Conservation (phyloP, 192 early-diverging fungal genomes). For the Phycomyces blakesleeanus region DNA sequence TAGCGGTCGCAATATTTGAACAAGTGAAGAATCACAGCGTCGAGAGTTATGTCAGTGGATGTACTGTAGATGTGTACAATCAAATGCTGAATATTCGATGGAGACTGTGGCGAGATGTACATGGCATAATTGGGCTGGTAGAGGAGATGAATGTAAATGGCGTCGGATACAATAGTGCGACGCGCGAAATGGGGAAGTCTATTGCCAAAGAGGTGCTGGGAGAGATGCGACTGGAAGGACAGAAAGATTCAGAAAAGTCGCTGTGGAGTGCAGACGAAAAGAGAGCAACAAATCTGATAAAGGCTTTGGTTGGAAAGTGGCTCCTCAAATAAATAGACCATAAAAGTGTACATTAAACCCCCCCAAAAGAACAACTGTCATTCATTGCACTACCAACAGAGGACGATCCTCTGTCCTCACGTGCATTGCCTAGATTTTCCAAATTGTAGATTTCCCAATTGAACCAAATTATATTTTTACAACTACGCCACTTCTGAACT, state of each 20-base stretch:
- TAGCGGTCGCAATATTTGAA: constrained; percentile 43
- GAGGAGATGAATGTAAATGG: constrained; percentile 42
- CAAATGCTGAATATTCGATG: constrained; percentile 30
- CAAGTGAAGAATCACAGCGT: constrained; percentile 32
- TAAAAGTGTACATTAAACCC: too few species aligned
- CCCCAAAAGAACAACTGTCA: too few species aligned
- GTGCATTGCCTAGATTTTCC: too few species aligned
- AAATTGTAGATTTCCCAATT: too few species aligned
- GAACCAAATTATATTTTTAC: too few species aligned
- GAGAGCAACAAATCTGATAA: constrained; percentile 18
- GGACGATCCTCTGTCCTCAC: too few species aligned
- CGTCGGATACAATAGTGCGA: constrained; percentile 28
- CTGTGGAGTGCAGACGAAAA: constrained; percentile 27
- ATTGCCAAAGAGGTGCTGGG: constrained; percentile 20
- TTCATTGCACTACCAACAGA: too few species aligned
- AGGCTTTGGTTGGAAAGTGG: constrained; percentile 26
- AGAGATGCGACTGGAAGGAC: constrained; percentile 7
- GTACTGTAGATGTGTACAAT: constrained; percentile 36
- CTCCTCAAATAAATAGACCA: constrained; percentile 14
- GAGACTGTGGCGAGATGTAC: constrained; percentile 38
- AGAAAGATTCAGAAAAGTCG: neutral
- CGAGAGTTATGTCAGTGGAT: constrained; percentile 37
- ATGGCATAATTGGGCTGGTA: constrained; percentile 33
- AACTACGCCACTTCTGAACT: too few species aligned
- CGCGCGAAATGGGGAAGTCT: constrained; percentile 11